phyloP scores from a whole-genome alignment of 257 asterid genomes.

The Jaltomata sinuosa region DNA sequence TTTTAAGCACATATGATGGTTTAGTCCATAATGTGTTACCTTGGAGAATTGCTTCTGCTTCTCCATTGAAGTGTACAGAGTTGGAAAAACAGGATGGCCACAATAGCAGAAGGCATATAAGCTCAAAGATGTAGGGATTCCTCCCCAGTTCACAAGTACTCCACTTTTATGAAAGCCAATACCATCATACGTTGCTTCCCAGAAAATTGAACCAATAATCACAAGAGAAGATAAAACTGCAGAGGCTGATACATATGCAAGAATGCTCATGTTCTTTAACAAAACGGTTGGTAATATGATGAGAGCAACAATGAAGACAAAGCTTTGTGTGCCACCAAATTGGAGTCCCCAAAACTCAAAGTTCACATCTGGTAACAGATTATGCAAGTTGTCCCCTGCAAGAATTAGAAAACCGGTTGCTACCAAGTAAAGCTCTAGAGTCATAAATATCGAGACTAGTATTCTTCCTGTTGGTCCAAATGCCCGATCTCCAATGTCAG shows the following conservation, averaged over 20 bases:
- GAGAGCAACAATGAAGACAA: conserved; percentile 47
- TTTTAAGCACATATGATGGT: too few species aligned
- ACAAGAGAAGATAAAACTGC: conserved; percentile 69
- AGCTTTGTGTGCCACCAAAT: conserved; percentile 41
- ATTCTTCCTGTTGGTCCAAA: conserved; percentile 62
- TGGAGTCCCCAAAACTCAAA: conserved; percentile 22
- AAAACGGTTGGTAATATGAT: conserved; percentile 62
- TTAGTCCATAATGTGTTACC: conserved; percentile 19
- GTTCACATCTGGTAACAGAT: conserved; percentile 32
- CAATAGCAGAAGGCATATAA: conserved; percentile 86
- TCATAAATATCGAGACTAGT: conserved; percentile 49
- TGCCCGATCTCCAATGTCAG: conserved; percentile 70
- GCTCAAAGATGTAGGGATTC: conserved; percentile 69
- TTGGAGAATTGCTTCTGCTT: conserved; percentile 61
- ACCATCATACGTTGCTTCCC: conserved; percentile 51
- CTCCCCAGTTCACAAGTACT: conserved; percentile 21
- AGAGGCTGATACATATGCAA: conserved; percentile 66
- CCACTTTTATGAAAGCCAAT: conserved; percentile 54
- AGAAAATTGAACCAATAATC: conserved; percentile 53
- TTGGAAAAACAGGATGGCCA: conserved; percentile 92
- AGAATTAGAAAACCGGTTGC: conserved; percentile 86
- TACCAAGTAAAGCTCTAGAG: conserved; percentile 63
- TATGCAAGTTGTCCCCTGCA: conserved; percentile 63
- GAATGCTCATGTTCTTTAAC: conserved; percentile 60
- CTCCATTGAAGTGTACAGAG: conserved; percentile 70